Evolutionary conservation across 345 rosid genomes (phyloP).

Genomic region (Eucalyptus erythrocorys): DNA sequence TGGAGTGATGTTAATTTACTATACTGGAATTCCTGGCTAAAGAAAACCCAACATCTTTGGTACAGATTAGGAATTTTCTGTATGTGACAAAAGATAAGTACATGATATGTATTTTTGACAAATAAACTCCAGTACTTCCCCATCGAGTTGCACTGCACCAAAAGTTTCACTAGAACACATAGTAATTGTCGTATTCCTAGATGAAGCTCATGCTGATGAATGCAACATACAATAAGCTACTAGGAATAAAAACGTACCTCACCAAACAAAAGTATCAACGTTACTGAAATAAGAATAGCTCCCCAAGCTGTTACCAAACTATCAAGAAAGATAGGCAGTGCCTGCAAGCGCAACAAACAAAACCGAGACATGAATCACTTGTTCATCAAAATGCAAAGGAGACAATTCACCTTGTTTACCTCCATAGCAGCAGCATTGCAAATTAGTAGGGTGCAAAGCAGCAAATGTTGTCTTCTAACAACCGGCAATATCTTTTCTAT

Average conservation of each 20-base stretch:
- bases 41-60: not conserved
- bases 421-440: slow-evolving; percentile 82
- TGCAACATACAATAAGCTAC: not conserved
- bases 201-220: not conserved
- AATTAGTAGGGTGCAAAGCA: slow-evolving; percentile 53
- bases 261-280: slow-evolving; percentile 49
- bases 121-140: not conserved
- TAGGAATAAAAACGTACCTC: slow-evolving; percentile 26
- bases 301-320: slow-evolving; percentile 44
- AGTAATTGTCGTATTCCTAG: not conserved
- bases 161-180: not conserved
- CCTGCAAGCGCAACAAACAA: slow-evolving; percentile 10
- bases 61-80: not conserved
- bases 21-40: not conserved
- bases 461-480: slow-evolving; percentile 44
- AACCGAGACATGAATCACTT: not conserved
- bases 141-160: not conserved
- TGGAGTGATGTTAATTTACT: not conserved
- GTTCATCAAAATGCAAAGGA: not conserved
- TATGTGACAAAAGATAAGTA: not conserved
- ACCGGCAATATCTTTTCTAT: slow-evolving; percentile 20
- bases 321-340: slow-evolving; percentile 65
- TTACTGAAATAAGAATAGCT: slow-evolving; percentile 53
- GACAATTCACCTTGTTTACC: slow-evolving; percentile 6
- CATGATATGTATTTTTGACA: not conserved